Base-by-base conservation (phyloP, 2,329 filamentous ascomycete genomes). In the Laburnicola sp. region DNA sequence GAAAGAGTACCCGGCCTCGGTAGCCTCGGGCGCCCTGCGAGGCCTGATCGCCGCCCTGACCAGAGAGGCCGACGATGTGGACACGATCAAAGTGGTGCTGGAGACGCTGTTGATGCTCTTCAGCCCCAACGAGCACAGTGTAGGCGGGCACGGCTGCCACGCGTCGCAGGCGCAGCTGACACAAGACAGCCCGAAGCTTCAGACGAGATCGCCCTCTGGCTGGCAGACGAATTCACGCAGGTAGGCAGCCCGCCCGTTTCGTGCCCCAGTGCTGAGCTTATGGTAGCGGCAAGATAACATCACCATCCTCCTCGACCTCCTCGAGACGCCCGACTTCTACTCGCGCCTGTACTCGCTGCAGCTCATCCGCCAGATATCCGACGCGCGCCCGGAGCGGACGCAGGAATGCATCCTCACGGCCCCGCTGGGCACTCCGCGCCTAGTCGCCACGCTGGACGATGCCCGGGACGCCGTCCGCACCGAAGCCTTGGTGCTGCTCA, bases 161-260 rank as follows among this genome's bases (percentile, higher is more conserved):
- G 3, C 27, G 10, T 25, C n/a, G 25, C 3, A 9, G 22, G 9
- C 21, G 27, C 32, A 36, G 38, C 45, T 56, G 40, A 47, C 45
- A 44, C n/a, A 10, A 37, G 22, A 80, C 68, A 95, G 90, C 79
- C 91, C 28, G 93, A 97, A 80, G 91, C 93, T 47, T 96, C 93
- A 10, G 93, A 97, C 59, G 94, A 99, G 74, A 95, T 99, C 63
- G 88, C 88, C 16, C 79, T 97, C 26, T 99, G 94, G 91, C 81
- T 99, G 52, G 94, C 94, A 47, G 94, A 99, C 75, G 93, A 97
- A 74, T 99, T 99, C 71, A 97, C 94, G 30, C 92, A 96, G 80
- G 84, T 86, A 78, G 59, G 75, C 67, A 36, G 50, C 39, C 44
- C 26, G 9, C 32, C 27, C 28, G n/a, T 46, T 5, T 50, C 43